A percentile compares a stretch with the other conserved stretches of the same genome.
Evolutionary conservation across 116 monocot species (phyloP).

Genomic region (Phalaenopsis hybrid): DNA sequence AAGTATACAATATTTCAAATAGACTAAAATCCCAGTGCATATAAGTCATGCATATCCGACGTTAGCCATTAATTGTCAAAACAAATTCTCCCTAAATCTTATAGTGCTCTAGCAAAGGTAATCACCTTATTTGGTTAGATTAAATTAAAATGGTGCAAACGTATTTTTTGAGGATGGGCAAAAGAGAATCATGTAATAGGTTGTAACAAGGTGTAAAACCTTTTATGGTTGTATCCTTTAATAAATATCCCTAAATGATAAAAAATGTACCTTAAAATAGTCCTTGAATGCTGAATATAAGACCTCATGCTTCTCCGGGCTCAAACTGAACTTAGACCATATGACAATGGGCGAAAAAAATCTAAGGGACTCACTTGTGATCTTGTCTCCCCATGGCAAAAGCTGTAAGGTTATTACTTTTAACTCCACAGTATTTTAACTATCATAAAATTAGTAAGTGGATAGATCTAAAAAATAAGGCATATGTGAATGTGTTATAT

Average conservation of each 20-base stretch:
- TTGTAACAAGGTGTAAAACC: background rate
- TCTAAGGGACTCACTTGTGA: constrained; percentile 80
- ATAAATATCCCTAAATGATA: background rate
- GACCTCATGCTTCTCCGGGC: constrained; percentile 33
- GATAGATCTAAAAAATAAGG: background rate
- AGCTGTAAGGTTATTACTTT: constrained; percentile 47
- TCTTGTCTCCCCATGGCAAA: constrained; percentile 95
- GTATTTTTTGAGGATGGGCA: background rate
- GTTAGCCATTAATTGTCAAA: background rate
- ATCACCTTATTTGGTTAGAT: constrained; percentile 1
- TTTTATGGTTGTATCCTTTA: background rate
- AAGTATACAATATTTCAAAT: background rate
- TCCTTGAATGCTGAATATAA: constrained; percentile 86
- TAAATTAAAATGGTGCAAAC: background rate
- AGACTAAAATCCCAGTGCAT: background rate
- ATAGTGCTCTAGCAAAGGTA: background rate
- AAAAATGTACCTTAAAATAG: constrained; percentile 71
- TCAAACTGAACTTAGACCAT: constrained; percentile 70
- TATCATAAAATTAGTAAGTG: background rate
- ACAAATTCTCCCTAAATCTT: background rate
- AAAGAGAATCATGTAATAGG: background rate
- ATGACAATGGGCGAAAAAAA: constrained; percentile 99
- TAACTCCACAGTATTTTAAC: background rate
- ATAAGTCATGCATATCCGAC: background rate
- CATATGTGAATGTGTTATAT: background rate